Percentiles rank a stretch among this genome's conserved stretches.
Conservation (phyloP, 768 basidiomycete genomes). For the Auricularia cornea region DNA sequence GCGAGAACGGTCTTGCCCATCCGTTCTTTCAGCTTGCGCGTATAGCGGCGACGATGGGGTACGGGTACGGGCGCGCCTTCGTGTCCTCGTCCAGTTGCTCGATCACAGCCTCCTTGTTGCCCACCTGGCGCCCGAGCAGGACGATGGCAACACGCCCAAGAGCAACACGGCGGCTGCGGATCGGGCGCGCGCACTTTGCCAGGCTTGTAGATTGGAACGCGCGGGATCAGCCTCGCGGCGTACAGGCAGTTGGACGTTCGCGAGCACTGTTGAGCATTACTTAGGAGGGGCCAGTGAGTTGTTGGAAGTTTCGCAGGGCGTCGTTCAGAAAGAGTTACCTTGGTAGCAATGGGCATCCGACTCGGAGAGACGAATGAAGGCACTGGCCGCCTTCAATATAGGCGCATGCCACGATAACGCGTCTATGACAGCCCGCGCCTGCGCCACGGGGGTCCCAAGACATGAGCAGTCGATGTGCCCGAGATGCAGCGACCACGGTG, state of each 20-base stretch:
- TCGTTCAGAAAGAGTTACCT: too few species aligned
- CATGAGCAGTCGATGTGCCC: too few species aligned
- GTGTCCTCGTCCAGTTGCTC: conserved; percentile 96
- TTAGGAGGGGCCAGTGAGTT: conserved; percentile 7
- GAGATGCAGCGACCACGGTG: too few species aligned
- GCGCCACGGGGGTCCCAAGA: too few species aligned
- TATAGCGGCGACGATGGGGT: conserved; percentile 98
- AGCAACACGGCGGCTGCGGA: not conserved
- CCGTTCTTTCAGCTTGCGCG: conserved; percentile 91
- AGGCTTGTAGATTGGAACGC: conserved; percentile 83
- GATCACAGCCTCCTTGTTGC: conserved; percentile 98
- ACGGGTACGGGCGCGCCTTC: conserved; percentile 93
- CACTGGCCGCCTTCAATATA: too few species aligned
- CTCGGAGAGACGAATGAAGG: too few species aligned
- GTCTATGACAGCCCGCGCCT: too few species aligned
- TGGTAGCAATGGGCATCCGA: too few species aligned
- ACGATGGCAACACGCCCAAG: conserved; percentile 76
- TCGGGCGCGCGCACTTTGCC: conserved; percentile 74
- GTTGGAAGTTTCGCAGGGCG: too few species aligned
- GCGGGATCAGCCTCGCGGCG: not conserved
- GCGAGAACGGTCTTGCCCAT: conserved; percentile 96
- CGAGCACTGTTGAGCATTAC: conserved; percentile 14
- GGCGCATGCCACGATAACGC: too few species aligned
- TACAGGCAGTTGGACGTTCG: not conserved
- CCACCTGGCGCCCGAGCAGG: conserved; percentile 97